Conservation (phyloP, 2,329 filamentous ascomycete species). For the Fusarium tanahbumbuense region DNA sequence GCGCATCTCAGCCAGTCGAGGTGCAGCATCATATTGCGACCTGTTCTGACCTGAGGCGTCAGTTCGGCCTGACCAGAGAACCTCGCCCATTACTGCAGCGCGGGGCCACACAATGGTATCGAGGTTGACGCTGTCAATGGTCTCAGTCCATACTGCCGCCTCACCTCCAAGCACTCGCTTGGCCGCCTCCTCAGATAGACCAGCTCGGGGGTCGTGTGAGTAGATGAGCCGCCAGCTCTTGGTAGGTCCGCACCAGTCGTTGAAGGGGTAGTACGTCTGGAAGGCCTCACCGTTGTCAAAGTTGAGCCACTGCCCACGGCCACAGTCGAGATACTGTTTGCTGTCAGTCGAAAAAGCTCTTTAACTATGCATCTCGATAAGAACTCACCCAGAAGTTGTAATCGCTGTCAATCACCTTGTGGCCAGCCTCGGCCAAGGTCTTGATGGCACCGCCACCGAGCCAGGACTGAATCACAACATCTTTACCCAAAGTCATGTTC, state of each 20-base stretch:
- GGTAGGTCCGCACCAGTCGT: conserved; percentile 82
- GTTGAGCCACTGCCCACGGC: conserved; percentile 82
- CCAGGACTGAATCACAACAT: conserved; percentile 85
- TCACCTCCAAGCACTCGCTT: conserved; percentile 84
- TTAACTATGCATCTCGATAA: neutral
- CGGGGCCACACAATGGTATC: conserved; percentile 84
- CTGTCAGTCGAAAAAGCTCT: conserved; percentile 33
- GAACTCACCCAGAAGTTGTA: conserved; percentile 78
- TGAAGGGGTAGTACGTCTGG: conserved; percentile 72
- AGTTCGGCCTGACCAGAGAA: conserved; percentile 80
- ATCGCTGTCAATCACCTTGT: conserved; percentile 79
- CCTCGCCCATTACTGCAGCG: conserved; percentile 77
- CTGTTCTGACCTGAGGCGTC: conserved; percentile 76
- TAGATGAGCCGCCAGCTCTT: conserved; percentile 89
- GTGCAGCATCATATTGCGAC: conserved; percentile 75
- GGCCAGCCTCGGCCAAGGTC: conserved; percentile 69
- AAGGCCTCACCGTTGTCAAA: conserved; percentile 69
- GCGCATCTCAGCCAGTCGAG: conserved; percentile 78
- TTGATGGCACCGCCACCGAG: conserved; percentile 71
- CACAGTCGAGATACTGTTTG: conserved; percentile 81
- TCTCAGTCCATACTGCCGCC: conserved; percentile 84
- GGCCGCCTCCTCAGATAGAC: conserved; percentile 69
- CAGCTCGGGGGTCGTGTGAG: conserved; percentile 77
- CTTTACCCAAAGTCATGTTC: conserved; percentile 77
- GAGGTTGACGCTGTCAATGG: conserved; percentile 78